Percentiles rank a stretch among this genome's conserved stretches.
Evolutionary conservation across 2,329 filamentous ascomycete genomes (phyloP).

Genomic region (Curvularia lunata): DNA sequence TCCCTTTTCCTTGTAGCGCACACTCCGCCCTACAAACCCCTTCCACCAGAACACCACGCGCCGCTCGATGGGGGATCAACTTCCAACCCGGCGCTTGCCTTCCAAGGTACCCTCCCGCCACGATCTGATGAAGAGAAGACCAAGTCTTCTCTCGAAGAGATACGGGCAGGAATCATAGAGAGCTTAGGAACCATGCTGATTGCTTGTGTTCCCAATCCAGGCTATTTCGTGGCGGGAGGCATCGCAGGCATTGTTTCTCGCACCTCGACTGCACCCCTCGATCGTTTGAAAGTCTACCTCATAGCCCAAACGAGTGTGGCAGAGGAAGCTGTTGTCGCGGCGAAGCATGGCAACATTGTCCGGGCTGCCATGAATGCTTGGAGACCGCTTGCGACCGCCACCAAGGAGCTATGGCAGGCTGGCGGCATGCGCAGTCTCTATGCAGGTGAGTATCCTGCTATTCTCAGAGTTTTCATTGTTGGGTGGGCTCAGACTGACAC

Average conservation of each 20-base stretch:
- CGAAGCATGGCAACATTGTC: constrained; percentile 72
- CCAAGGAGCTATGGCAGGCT: constrained; percentile 79
- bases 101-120: constrained; percentile 47
- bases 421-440: constrained; percentile 91
- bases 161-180: constrained; percentile 37
- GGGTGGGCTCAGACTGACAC: constrained; percentile 19
- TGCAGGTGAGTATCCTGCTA: constrained; percentile 68
- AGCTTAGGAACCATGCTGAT: constrained; percentile 59
- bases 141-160: constrained; percentile 35
- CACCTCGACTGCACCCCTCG: constrained; percentile 92
- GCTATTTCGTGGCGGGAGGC: constrained; percentile 97
- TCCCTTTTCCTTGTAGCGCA: constrained; percentile 73
- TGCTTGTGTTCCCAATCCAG: constrained; percentile 77
- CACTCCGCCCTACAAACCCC: constrained; percentile 49
- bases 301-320: constrained; percentile 82
- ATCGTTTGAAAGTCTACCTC: constrained; percentile 95
- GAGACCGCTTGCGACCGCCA: constrained; percentile 73
- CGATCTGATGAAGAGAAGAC: constrained; percentile 39
- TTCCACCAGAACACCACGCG: constrained; percentile 33
- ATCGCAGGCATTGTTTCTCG: constrained; percentile 92
- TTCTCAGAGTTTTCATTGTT: neutral
- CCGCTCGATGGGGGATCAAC: constrained; percentile 37
- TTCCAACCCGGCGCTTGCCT: constrained; percentile 28
- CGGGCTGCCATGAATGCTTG: constrained; percentile 69
- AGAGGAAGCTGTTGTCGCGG: constrained; percentile 66